Evolutionary conservation across 208 protist genomes (phyloP).

Genomic region (Wallacemonas rigidus): DNA sequence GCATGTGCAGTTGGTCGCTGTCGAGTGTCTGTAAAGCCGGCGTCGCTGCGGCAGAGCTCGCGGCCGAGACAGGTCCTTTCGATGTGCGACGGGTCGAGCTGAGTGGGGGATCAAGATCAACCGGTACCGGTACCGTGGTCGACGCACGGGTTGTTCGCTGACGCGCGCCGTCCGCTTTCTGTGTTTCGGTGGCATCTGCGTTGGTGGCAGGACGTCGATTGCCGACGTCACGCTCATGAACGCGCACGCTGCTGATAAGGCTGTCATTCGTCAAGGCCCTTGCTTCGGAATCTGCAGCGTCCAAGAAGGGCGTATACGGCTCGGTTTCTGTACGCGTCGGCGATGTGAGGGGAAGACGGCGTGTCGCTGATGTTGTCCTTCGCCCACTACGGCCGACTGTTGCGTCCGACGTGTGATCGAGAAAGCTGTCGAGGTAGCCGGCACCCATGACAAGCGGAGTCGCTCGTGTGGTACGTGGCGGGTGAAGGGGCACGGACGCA

Average conservation of each 20-base stretch:
- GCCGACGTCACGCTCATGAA: neutral
- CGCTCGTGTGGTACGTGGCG: neutral
- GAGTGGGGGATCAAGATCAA: no score
- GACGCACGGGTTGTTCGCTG: no score
- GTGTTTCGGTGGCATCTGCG: no score
- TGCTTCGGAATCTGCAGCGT: neutral
- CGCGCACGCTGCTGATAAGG: neutral
- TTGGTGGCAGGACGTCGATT: neutral
- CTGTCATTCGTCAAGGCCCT: neutral
- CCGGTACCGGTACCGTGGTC: no score
- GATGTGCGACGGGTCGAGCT: no score
- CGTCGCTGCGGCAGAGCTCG: no score
- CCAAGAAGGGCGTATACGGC: constrained; percentile 6
- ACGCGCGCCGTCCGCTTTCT: no score
- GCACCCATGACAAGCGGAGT: neutral
- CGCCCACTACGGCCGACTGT: neutral
- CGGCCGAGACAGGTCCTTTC: no score
- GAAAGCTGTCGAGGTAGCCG: constrained; percentile 10
- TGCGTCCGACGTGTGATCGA: neutral
- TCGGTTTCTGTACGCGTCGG: neutral
- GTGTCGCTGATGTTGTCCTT: neutral
- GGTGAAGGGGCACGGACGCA: neutral
- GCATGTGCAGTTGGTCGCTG: no score
- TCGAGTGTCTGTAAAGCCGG: no score
- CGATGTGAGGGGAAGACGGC: neutral